Evolutionary conservation across 768 basidiomycete species (phyloP).

Genomic region (Hypsizygus marmoreus): DNA sequence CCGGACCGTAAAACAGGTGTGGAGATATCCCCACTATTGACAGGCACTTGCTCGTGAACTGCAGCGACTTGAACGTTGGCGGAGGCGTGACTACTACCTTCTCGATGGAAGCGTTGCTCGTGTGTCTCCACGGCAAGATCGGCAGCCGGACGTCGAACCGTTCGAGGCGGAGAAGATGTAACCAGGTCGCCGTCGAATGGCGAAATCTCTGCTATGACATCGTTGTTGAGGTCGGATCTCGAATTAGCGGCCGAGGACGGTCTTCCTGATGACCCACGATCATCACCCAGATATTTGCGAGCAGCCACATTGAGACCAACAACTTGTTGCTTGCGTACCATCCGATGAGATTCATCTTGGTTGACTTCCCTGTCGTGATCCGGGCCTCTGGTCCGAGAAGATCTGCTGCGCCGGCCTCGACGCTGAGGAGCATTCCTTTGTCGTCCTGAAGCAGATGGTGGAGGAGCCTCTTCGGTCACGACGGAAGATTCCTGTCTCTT

Average conservation of each 20-base stretch:
- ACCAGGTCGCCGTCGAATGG: neutral
- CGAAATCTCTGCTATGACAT: slow-evolving; percentile 3
- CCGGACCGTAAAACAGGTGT: slow-evolving; percentile 5
- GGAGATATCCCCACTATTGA: neutral
- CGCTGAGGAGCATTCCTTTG: too few species aligned
- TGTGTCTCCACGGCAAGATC: neutral
- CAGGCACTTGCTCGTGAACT: neutral
- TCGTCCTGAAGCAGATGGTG: too few species aligned
- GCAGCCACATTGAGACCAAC: slow-evolving; percentile 11
- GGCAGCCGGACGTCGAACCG: neutral
- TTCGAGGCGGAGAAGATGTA: neutral
- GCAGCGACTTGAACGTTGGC: too few species aligned
- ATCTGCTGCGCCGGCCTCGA: too few species aligned
- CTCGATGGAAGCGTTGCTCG: slow-evolving; percentile 5
- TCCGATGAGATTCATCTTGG: too few species aligned
- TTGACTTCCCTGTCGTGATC: too few species aligned
- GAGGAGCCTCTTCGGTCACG: too few species aligned
- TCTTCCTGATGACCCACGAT: slow-evolving; percentile 5
- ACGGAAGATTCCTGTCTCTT: too few species aligned
- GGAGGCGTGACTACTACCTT: too few species aligned
- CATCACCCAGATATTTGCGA: slow-evolving; percentile 13
- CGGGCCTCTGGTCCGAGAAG: too few species aligned
- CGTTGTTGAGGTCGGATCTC: neutral
- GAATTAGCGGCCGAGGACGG: slow-evolving; percentile 1
- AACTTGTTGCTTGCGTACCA: slow-evolving; percentile 12